Conservation (phyloP, 2,329 filamentous ascomycete species). For the Sporothrix euskadiensis region DNA sequence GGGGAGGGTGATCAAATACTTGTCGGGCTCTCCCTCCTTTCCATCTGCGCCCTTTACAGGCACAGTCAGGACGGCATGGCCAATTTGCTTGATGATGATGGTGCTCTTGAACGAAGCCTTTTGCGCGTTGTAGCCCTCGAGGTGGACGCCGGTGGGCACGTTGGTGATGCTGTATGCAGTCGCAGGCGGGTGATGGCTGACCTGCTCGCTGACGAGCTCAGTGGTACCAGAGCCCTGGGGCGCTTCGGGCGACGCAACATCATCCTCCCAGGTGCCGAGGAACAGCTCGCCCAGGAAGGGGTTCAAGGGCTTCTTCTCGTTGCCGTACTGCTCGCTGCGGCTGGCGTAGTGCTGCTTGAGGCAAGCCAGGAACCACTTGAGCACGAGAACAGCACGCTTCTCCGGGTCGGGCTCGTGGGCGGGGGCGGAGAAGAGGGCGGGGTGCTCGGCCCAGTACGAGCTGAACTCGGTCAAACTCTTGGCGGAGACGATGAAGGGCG, state of each 20-base stretch:
- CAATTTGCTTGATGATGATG: conserved; percentile 93
- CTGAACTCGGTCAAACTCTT: conserved; percentile 80
- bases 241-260: conserved; percentile 43
- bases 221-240: conserved; percentile 65
- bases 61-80: conserved; percentile 80
- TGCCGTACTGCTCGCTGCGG: conserved; percentile 75
- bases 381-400: conserved; percentile 80
- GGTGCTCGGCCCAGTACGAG: conserved; percentile 80
- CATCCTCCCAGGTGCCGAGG: conserved; percentile 84
- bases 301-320: conserved; percentile 97
- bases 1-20: conserved; percentile 88
- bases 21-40: conserved; percentile 50
- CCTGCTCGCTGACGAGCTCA: conserved; percentile 88
- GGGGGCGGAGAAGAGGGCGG: conserved; percentile 75
- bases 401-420: conserved; percentile 75
- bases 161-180: conserved; percentile 95
- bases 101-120: conserved; percentile 93
- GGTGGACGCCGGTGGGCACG: conserved; percentile 72
- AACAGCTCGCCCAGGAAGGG: conserved; percentile 96
- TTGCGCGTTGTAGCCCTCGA: conserved; percentile 92
- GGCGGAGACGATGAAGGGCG: conserved; percentile 77
- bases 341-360: conserved; percentile 81
- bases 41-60: conserved; percentile 44
- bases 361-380: conserved; percentile 94
- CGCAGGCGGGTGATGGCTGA: conserved; percentile 89